These are phyloP conservation scores for Pichia nanzhaoensis DNA, from an alignment of 805 yeast species.

Conservation along the genomic window DNA sequence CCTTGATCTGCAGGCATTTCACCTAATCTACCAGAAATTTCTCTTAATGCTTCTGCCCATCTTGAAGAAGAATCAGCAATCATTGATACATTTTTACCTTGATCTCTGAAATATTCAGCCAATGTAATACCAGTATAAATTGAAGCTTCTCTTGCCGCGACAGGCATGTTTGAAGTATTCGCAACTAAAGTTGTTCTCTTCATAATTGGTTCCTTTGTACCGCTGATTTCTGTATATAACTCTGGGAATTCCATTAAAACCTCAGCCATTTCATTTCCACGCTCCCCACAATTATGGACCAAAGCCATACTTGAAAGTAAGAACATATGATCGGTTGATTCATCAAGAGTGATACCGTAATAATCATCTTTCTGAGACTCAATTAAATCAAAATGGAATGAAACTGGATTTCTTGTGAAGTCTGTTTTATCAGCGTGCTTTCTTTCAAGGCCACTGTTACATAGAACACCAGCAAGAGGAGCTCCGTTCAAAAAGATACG, in stretches of 20 bases:
- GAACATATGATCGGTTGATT: conserved; percentile 37
- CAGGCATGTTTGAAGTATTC: conserved; percentile 99
- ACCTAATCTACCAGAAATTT: conserved; percentile 99
- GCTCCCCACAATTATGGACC: conserved; percentile 53
- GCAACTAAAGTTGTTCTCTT: conserved; percentile 99
- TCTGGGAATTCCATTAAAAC: conserved; percentile 99
- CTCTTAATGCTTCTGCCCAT: conserved; percentile 99
- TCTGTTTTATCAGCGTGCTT: conserved; percentile 15
- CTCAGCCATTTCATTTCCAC: conserved; percentile 99
- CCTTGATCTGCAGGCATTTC: conserved; percentile 99
- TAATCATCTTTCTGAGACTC: conserved; percentile 30
- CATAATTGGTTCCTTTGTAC: conserved; percentile 97
- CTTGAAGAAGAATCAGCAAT: conserved; percentile 99
- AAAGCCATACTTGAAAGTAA: conserved; percentile 34
- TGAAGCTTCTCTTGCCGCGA: conserved; percentile 99
- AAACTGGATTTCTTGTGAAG: conserved; percentile 20
- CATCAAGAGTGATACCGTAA: conserved; percentile 37
- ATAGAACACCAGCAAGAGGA: conserved; percentile 23
- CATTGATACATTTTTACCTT: conserved; percentile 98
- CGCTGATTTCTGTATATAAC: conserved; percentile 79
- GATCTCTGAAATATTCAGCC: conserved; percentile 99
- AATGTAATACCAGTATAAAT: conserved; percentile 98
- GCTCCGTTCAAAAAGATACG: conserved; percentile 22
- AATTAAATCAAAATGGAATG: conserved; percentile 28
- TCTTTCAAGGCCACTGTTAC: conserved; percentile 22